Percentiles rank a stretch among this genome's conserved stretches.
Evolutionary conservation across 805 yeast genomes (phyloP).

Genomic region (Candida ovalis): DNA sequence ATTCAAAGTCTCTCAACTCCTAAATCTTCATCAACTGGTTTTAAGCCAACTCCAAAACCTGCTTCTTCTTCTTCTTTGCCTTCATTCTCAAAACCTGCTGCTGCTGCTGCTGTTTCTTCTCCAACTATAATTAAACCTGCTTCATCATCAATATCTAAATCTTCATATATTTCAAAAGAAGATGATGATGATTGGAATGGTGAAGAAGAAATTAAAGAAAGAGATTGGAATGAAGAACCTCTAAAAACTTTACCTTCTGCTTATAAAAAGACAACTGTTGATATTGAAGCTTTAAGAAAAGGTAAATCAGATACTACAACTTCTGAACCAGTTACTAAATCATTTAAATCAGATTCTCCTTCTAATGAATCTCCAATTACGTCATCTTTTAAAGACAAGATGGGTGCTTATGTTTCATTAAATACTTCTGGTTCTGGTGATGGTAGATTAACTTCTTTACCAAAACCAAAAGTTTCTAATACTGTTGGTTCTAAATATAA

Average conservation of each 20-base stretch:
- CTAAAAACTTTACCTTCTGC: conserved; percentile 54
- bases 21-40: conserved; percentile 18
- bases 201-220: conserved; percentile 52
- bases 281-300: conserved; percentile 50
- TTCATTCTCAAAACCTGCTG: conserved; percentile 18
- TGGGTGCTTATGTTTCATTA: conserved; percentile 28
- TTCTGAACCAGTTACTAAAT: conserved; percentile 21
- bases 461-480: conserved; percentile 55
- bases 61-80: conserved; percentile 31
- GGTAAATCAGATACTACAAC: conserved; percentile 44
- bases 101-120: conserved; percentile 14
- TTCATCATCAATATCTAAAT: conserved; percentile 2
- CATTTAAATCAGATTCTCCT: conserved; percentile 3
- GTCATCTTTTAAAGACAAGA: conserved; percentile 44
- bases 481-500: conserved; percentile 48
- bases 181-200: conserved; percentile 67
- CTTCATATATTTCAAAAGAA: neutral
- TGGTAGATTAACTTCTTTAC: conserved; percentile 57
- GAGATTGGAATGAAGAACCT: conserved; percentile 50
- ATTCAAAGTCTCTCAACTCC: conserved; percentile 38
- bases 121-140: conserved; percentile 20
- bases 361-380: conserved; percentile 36
- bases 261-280: conserved; percentile 64
- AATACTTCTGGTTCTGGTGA: conserved; percentile 17
- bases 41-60: conserved; percentile 37